Conservation (phyloP, 78 protist genomes). For the Dictyostelium intermedium region DNA sequence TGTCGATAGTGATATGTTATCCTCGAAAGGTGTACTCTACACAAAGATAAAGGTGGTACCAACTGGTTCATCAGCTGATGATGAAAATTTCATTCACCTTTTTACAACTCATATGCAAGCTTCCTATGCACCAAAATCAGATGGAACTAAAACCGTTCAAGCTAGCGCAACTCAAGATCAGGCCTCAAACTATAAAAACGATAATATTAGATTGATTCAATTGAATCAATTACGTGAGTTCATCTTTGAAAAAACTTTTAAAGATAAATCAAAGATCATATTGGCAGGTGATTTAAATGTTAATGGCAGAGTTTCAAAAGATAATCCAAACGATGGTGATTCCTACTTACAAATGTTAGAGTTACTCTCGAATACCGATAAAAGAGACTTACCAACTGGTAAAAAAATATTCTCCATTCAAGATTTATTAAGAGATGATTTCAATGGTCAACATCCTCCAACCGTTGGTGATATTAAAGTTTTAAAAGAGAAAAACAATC, state of each 20-base stretch:
- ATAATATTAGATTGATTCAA: conserved; percentile 20
- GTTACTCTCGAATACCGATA: not conserved
- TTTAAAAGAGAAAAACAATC: not conserved
- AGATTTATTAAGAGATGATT: conserved; percentile 27
- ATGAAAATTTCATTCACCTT: conserved; percentile 20
- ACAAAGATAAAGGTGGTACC: conserved; percentile 6
- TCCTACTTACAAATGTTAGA: conserved; percentile 49
- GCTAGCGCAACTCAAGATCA: not conserved
- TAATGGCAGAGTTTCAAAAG: conserved; percentile 29
- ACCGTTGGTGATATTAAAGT: conserved; percentile 47
- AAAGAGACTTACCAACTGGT: not conserved
- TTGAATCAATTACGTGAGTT: conserved; percentile 60
- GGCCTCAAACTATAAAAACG: conserved; percentile 15
- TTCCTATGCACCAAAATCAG: conserved; percentile 21
- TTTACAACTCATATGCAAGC: conserved; percentile 74
- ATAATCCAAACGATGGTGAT: not conserved
- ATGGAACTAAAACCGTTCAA: not conserved
- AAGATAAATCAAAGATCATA: conserved; percentile 4
- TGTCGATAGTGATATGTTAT: conserved; percentile 64
- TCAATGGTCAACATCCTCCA: conserved; percentile 56
- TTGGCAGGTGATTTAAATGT: conserved; percentile 73
- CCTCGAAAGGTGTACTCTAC: conserved; percentile 52
- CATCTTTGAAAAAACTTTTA: not conserved
- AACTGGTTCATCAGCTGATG: not conserved
- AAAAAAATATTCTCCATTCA: conserved; percentile 14